phyloP scores from a whole-genome alignment of 768 basidiomycete genomes.

The Agrocybe pediades region DNA sequence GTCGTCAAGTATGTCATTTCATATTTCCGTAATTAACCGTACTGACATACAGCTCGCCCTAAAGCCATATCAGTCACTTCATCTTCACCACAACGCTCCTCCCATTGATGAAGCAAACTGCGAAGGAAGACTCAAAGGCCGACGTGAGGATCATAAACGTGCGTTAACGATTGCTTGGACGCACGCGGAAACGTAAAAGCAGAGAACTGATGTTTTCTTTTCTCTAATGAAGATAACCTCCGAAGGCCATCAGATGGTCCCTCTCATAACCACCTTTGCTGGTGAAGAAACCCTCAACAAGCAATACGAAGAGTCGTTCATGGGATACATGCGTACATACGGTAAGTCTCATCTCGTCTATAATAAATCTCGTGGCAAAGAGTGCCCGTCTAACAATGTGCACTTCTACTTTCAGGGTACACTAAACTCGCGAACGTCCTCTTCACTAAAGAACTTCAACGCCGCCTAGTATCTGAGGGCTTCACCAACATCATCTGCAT shows the following conservation, averaged over 20 bases:
- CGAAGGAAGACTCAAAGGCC: background rate
- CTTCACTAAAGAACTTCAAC: conserved; percentile 4
- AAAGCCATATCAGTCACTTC: background rate
- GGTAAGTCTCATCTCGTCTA: background rate
- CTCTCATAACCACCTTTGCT: background rate
- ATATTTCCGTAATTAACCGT: background rate
- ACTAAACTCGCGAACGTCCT: conserved; percentile 8
- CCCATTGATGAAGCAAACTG: background rate
- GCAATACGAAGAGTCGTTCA: conserved; percentile 1
- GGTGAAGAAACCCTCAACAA: conserved; percentile 4
- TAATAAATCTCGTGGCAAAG: background rate
- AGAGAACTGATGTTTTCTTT: background rate
- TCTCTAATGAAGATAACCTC: background rate
- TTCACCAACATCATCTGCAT: conserved; percentile 1
- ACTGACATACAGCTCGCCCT: background rate
- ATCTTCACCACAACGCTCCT: background rate
- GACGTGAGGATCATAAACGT: background rate
- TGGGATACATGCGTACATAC: conserved; percentile 1
- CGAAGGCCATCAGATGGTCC: background rate
- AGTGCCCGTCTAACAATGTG: background rate
- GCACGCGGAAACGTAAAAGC: no score
- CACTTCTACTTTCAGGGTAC: background rate
- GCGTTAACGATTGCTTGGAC: background rate
- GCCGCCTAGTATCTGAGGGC: background rate
- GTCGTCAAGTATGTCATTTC: background rate